phyloP scores from a whole-genome alignment of 768 basidiomycete species.

The Dentipellis fragilis region DNA sequence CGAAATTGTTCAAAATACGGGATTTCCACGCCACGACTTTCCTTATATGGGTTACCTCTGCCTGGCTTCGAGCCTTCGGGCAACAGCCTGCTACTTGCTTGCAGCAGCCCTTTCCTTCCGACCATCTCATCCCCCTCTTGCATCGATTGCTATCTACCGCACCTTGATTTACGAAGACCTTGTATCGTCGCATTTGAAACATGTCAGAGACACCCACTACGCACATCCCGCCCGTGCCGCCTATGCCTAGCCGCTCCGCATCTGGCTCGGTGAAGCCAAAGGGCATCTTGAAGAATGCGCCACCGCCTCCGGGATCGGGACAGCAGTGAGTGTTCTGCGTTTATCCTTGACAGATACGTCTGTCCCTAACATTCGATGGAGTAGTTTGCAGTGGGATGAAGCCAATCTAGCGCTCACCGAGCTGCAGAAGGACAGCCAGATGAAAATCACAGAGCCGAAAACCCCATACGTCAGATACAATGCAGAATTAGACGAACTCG shows the following conservation, averaged over 20 bases:
- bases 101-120: too few relatives aligned
- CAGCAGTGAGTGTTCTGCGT: slow-evolving; percentile 35
- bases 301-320: slow-evolving; percentile 30
- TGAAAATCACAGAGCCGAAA: slow-evolving; percentile 99
- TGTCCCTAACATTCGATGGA: slow-evolving; percentile 7
- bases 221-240: slow-evolving; percentile 8
- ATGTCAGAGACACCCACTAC: neutral
- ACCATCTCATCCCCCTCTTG: too few relatives aligned
- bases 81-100: too few relatives aligned
- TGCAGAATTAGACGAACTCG: slow-evolving; percentile 73
- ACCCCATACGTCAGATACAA: slow-evolving; percentile 93
- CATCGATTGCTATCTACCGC: too few relatives aligned
- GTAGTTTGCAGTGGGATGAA: slow-evolving; percentile 90
- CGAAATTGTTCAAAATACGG: too few relatives aligned
- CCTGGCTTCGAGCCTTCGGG: too few relatives aligned
- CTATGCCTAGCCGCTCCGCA: slow-evolving; percentile 44
- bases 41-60: too few relatives aligned
- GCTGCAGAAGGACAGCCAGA: slow-evolving; percentile 88
- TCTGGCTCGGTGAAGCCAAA: slow-evolving; percentile 63
- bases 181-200: neutral
- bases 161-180: too few relatives aligned
- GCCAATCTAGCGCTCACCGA: slow-evolving; percentile 88
- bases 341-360: neutral
- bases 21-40: too few relatives aligned
- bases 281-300: slow-evolving; percentile 82